Evolutionary conservation across 495 filamentous ascomycete genomes (phyloP), one percentile per base, ranked within the genome.

Genomic region (Astrocystis sublimbata): DNA sequence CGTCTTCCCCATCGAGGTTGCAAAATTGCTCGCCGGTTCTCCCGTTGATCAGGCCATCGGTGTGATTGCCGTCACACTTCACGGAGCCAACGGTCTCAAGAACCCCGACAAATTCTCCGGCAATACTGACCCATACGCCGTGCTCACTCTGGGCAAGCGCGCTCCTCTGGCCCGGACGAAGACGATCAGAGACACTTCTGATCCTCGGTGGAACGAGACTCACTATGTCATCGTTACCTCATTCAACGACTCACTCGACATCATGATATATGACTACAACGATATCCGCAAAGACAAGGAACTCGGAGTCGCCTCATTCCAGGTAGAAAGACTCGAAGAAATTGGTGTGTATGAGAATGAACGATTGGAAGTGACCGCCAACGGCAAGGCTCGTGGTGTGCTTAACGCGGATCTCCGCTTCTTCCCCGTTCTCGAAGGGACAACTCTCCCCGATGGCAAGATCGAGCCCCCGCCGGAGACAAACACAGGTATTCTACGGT

Each of bases 1-100:
- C 68, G 92, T 96, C 31, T 99, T 98, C 83, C 96, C 94, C 19
- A 91, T 99, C 65, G 96, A 99, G 69, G 90, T 99, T 57, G 94
- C 94, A 56, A 98, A 99, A 81, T 92, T 99, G 91, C 84, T 99
- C 56, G 90, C 93, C n/a, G 94, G 94, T 61, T 92, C 89, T 52
- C 85, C 96, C 0, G 88, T 98, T 49, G 96, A 99, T 74, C 90
- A 94, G 75, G 93, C 94, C 15, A 96, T 99, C 70, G 94, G 94
- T 70, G 92, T 98, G 23, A 72, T 98, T 50, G 92, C 92, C 15
- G 81, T 99, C 60, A 97, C 92, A 19, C 81, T 99, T 46, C 91
- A 98, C 71, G 89, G 91, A 19, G 94, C 92, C 17, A 86, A 90
- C 57, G 92, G 93, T 36, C 85, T 99, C 65, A 97, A 94, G 83